These are phyloP conservation scores for Podosphaera xanthii DNA, from an alignment of 2,329 filamentous ascomycete genomes.

Conservation along the genomic window DNA sequence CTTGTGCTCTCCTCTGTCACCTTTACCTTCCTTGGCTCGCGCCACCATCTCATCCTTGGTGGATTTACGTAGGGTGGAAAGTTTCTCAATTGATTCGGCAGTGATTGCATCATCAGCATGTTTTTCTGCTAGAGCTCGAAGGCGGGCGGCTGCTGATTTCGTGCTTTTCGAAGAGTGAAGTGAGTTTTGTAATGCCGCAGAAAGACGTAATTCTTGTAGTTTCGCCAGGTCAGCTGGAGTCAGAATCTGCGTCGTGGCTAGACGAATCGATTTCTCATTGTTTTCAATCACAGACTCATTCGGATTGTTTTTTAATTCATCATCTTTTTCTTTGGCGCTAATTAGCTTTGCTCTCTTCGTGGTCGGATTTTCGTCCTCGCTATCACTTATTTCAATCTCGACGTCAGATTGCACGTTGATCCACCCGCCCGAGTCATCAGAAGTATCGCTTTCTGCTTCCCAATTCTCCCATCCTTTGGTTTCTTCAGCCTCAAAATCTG, in stretches of 20 bases:
- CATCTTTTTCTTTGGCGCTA: slow-evolving; percentile 17
- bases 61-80: slow-evolving; percentile 56
- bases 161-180: slow-evolving; percentile 19
- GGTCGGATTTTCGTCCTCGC: slow-evolving; percentile 49
- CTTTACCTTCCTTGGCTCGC: slow-evolving; percentile 61
- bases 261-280: slow-evolving; percentile 33
- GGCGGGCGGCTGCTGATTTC: slow-evolving; percentile 17
- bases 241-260: slow-evolving; percentile 83
- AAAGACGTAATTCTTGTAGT: slow-evolving; percentile 63
- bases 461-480: slow-evolving; percentile 13
- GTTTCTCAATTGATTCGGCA: slow-evolving; percentile 74
- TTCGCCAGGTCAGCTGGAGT: slow-evolving; percentile 93
- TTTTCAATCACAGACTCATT: slow-evolving; percentile 18
- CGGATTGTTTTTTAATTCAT: slow-evolving; percentile 21
- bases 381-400: slow-evolving; percentile 53
- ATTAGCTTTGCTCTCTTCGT: slow-evolving; percentile 38
- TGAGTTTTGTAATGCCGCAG: slow-evolving; percentile 46
- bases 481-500: slow-evolving; percentile 22
- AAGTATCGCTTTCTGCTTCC: slow-evolving; percentile 24
- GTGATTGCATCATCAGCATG: slow-evolving; percentile 78
- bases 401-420: slow-evolving; percentile 71
- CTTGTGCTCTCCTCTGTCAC: slow-evolving; percentile 58
- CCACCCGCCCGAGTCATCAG: slow-evolving; percentile 65
- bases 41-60: slow-evolving; percentile 81
- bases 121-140: slow-evolving; percentile 25